phyloP scores from a whole-genome alignment of 768 basidiomycete species.

The Pleurotus tuoliensis region DNA sequence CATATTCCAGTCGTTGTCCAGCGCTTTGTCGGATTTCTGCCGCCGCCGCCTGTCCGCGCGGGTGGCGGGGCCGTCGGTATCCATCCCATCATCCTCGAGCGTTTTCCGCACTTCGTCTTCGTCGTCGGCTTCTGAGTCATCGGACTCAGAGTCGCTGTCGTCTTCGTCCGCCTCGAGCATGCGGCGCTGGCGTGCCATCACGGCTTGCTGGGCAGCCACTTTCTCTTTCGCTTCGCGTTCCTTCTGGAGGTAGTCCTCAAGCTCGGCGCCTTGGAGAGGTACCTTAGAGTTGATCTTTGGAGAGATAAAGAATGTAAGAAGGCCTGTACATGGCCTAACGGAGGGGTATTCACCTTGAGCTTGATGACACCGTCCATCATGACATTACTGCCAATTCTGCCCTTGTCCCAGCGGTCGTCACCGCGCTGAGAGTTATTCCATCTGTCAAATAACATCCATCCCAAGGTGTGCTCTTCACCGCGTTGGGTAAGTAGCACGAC shows the following conservation, averaged over 20 bases:
- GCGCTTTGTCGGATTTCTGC: slow-evolving; percentile 38
- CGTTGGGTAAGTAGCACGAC: slow-evolving; percentile 82
- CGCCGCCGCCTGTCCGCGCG: slow-evolving; percentile 27
- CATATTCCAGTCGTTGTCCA: slow-evolving; percentile 64
- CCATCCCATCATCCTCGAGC: slow-evolving; percentile 48
- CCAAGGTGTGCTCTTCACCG: slow-evolving; percentile 77
- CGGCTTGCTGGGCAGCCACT: slow-evolving; percentile 83
- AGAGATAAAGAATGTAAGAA: not conserved
- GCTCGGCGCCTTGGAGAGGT: slow-evolving; percentile 82
- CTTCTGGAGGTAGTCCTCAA: slow-evolving; percentile 75
- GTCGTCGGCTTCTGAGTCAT: slow-evolving; percentile 57
- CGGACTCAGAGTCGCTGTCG: slow-evolving; percentile 70
- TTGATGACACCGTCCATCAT: slow-evolving; percentile 73
- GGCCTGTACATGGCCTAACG: slow-evolving; percentile 9
- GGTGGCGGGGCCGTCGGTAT: slow-evolving; percentile 27
- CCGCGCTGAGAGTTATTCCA: slow-evolving; percentile 85
- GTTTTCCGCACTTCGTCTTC: slow-evolving; percentile 60
- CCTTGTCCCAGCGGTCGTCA: slow-evolving; percentile 84
- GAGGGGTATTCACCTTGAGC: slow-evolving; percentile 49
- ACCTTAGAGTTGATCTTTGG: slow-evolving; percentile 83
- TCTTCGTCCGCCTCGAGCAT: slow-evolving; percentile 95
- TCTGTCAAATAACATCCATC: slow-evolving; percentile 71
- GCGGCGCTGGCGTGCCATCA: slow-evolving; percentile 74
- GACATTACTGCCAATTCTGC: slow-evolving; percentile 81
- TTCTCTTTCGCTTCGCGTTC: slow-evolving; percentile 78